phyloP scores from a whole-genome alignment of 371 early-diverging fungal genomes.

The Amoeboaphelidium protococcarum region DNA sequence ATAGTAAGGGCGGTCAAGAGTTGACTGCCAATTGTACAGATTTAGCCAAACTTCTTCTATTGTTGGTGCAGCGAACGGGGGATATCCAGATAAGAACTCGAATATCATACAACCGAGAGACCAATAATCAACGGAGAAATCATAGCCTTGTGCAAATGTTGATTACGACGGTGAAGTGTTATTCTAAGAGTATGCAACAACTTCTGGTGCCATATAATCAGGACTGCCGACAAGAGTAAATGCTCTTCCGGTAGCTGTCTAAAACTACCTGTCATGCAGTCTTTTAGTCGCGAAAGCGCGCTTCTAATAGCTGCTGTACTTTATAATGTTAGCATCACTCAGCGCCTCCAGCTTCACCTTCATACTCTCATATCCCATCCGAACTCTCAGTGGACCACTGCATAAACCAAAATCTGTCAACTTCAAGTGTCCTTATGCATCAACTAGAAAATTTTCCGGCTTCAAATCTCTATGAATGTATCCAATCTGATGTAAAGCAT shows the following conservation, averaged over 20 bases:
- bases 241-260: background rate
- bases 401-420: constrained; percentile 79
- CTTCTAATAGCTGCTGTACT: constrained; percentile 17
- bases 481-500: constrained; percentile 33
- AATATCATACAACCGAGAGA: constrained; percentile 66
- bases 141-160: constrained; percentile 22
- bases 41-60: constrained; percentile 54
- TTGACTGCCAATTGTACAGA: constrained; percentile 45
- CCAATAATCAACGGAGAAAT: constrained; percentile 59
- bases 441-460: constrained; percentile 67
- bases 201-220: constrained; percentile 55
- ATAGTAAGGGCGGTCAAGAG: constrained; percentile 38
- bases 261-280: constrained; percentile 15
- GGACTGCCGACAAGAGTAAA: constrained; percentile 40
- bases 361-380: constrained; percentile 24
- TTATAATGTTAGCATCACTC: constrained; percentile 16
- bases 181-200: constrained; percentile 18
- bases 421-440: constrained; percentile 34
- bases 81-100: constrained; percentile 45
- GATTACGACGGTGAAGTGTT: constrained; percentile 8
- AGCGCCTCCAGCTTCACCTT: constrained; percentile 25
- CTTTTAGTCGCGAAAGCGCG: constrained; percentile 11
- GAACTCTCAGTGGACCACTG: constrained; percentile 36
- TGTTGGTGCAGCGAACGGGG: constrained; percentile 45
- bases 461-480: constrained; percentile 48